Conservation (phyloP, 2,329 filamentous ascomycete species). For the Colletotrichum sp. region DNA sequence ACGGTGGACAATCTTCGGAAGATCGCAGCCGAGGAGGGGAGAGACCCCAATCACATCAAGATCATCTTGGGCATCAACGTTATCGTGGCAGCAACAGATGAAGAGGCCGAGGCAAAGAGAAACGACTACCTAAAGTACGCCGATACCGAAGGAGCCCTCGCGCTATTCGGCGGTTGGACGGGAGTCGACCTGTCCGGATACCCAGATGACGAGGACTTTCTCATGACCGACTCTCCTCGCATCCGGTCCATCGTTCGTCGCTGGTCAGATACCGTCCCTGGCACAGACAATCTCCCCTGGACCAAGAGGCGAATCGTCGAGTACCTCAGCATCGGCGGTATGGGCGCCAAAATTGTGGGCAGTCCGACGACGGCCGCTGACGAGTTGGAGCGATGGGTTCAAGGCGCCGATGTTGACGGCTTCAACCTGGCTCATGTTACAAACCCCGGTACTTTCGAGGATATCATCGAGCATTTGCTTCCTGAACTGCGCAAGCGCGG, state of each 20-base stretch:
- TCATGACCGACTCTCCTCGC: constrained; percentile 42
- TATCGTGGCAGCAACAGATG: constrained; percentile 47
- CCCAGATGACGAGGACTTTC: constrained; percentile 48
- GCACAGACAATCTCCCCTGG: constrained; percentile 42
- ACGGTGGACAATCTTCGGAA: constrained; percentile 45
- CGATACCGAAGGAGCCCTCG: constrained; percentile 46
- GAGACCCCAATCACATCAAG: constrained; percentile 43
- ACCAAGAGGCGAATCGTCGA: constrained; percentile 62
- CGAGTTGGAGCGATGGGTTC: constrained; percentile 47
- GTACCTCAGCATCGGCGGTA: constrained; percentile 55
- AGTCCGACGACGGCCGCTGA: constrained; percentile 47
- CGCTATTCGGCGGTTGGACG: constrained; percentile 51
- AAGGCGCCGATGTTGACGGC: constrained; percentile 44
- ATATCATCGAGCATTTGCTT: constrained; percentile 32
- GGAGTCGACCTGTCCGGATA: constrained; percentile 47
- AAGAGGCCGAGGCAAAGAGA: constrained; percentile 45
- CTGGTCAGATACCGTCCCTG: constrained; percentile 20
- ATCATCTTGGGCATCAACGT: constrained; percentile 47
- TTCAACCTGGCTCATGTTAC: constrained; percentile 47
- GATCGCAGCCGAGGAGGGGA: constrained; percentile 39
- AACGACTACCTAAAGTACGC: constrained; percentile 45
- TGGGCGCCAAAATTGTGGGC: constrained; percentile 53
- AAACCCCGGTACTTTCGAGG: constrained; percentile 40
- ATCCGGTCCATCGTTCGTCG: constrained; percentile 33
- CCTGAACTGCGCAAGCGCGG: constrained; percentile 28